A percentile compares a stretch with the other conserved stretches of the same genome.
These are phyloP conservation scores for Skeletonema grethae DNA, from an alignment of 108 stramenopile species.

Conservation along the genomic window DNA sequence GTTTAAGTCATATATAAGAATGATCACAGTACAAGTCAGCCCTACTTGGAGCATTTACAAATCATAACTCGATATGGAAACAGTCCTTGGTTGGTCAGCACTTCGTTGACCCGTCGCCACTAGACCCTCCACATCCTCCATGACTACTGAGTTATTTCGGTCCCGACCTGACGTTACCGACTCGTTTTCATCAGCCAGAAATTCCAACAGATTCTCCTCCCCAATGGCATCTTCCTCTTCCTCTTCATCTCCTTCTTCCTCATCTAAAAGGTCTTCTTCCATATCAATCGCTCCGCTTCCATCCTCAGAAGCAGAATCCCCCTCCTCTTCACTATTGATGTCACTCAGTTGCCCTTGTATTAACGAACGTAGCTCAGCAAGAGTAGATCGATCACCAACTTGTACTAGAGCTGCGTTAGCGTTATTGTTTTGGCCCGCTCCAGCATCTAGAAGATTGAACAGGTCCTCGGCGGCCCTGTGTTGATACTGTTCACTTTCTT, in stretches of 20 bases:
- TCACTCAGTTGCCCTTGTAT: conserved; percentile 33
- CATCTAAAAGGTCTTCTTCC: conserved; percentile 32
- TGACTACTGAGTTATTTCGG: conserved; percentile 31
- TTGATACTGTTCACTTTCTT: conserved; percentile 20
- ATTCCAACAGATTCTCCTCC: conserved; percentile 28
- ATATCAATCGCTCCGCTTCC: conserved; percentile 24
- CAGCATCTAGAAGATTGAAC: conserved; percentile 25
- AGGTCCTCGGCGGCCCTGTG: conserved; percentile 32
- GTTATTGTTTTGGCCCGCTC: conserved; percentile 12
- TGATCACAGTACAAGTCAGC: neutral
- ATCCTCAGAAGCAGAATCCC: conserved; percentile 20
- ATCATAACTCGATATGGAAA: conserved; percentile 53
- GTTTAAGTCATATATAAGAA: neutral
- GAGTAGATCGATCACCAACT: conserved; percentile 21
- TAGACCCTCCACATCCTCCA: conserved; percentile 39
- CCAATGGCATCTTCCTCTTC: conserved; percentile 6
- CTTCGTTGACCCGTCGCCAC: conserved; percentile 17
- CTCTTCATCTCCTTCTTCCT: neutral
- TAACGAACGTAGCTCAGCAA: conserved; percentile 25
- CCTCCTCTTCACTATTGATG: conserved; percentile 31
- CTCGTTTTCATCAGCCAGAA: conserved; percentile 27
- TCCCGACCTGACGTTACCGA: conserved; percentile 18
- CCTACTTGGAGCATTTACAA: conserved; percentile 16
- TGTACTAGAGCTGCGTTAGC: conserved; percentile 12
- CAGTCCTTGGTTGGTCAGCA: conserved; percentile 44